A percentile compares a stretch with the other conserved stretches of the same genome.
phyloP scores from a whole-genome alignment of 139 green algal genomes.

The Closterium sp. region DNA sequence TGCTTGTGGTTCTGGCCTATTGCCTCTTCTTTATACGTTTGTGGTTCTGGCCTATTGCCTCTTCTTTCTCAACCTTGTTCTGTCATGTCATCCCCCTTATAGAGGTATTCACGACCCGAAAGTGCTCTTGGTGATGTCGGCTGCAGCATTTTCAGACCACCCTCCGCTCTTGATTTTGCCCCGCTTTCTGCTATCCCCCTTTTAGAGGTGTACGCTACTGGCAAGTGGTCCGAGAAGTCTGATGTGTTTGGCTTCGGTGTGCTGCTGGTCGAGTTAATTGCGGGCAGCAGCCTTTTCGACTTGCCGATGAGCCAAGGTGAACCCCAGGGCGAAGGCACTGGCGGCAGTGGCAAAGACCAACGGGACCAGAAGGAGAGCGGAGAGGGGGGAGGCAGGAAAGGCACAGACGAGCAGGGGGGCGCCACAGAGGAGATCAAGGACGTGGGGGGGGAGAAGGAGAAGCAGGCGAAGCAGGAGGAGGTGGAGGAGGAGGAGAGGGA shows the following conservation, averaged over 20 bases:
- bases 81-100: no score
- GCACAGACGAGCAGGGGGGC: neutral
- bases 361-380: neutral
- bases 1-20: no score
- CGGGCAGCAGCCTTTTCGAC: neutral
- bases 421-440: neutral
- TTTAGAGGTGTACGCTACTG: neutral
- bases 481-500: neutral
- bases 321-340: no score
- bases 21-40: no score
- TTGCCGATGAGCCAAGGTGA: neutral
- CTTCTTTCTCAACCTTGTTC: no score
- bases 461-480: neutral
- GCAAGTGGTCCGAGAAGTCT: neutral
- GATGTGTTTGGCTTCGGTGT: neutral
- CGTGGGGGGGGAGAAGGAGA: neutral
- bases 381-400: neutral
- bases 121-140: no score
- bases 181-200: neutral
- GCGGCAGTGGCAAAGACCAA: no score
- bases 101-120: neutral
- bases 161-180: no score
- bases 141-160: no score
- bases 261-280: neutral
- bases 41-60: no score